Base-by-base conservation (phyloP, 805 yeast species). In the Debaryomyces maramus region DNA sequence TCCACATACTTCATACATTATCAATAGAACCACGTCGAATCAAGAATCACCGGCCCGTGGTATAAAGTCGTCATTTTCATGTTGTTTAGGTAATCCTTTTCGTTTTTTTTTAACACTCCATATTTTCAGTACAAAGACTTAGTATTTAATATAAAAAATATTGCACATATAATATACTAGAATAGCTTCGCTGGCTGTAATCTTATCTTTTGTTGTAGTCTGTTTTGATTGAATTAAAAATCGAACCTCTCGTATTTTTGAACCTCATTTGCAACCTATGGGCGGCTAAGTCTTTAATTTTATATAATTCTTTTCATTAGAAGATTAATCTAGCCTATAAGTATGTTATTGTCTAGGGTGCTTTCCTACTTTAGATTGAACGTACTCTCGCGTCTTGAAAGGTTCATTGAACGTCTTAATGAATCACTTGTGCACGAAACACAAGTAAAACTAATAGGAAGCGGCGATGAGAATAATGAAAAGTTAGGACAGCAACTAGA, bases 101-200 rank as follows among this genome's bases (percentile, higher is more conserved):
- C 10, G 24, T 21, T 21, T 24, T 24, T 7, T n/a, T 24, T 24
- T 5, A 8, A 15, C 28, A 24, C 28, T 10, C 15, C n/a, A n/a
- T 24, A 24, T 24, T n/a, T 13, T n/a, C 9, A 8, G 28, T 24
- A 24, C 28, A 10, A 15, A n/a, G 28, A n/a, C 13, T 3, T 15
- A 3, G 28, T 24, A 15, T 24, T 5, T 24, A n/a, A 24, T 24
- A 24, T 24, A 24, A n/a, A n/a, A 24, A 24, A 3, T 24, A 24
- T 24, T 24, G 28, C 28, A 24, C 28, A n/a, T 24, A 24, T 24
- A 24, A 24, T 24, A 24, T 8, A 24, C 28, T 24, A n/a, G n/a
- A n/a, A n/a, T n/a, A n/a, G n/a, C n/a, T n/a, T n/a, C n/a, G n/a
- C n/a, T n/a, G n/a, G n/a, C n/a, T 24, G 7, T 24, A 4, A 24